Evolutionary conservation across 1,139 yeast species (phyloP).

Genomic region (Geotrichum cucujoidarum): DNA sequence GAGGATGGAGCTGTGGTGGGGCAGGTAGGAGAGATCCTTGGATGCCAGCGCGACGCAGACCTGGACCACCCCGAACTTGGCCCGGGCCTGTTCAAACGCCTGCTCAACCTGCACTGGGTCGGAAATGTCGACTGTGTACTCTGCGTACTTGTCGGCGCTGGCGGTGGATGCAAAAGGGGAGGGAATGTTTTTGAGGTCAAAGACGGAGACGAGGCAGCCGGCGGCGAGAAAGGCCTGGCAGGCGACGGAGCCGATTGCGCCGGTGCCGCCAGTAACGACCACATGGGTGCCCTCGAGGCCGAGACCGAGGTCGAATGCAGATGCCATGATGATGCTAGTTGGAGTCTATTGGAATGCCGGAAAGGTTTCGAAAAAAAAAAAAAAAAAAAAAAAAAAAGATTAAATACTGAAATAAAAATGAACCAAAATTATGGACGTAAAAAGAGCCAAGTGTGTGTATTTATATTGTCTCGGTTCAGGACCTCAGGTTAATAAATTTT

Average conservation of each 20-base stretch:
- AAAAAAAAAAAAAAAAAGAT: not conserved
- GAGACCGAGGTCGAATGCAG: constrained; percentile 14
- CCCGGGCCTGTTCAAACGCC: constrained; percentile 13
- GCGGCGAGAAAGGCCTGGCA: constrained; percentile 12
- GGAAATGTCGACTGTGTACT: constrained; percentile 17
- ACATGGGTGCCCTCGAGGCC: constrained; percentile 17
- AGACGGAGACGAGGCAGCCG: constrained; percentile 14
- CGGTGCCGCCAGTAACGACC: constrained; percentile 18
- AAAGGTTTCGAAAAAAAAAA: not conserved
- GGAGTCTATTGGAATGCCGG: too few species aligned
- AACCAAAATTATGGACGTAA: too few species aligned
- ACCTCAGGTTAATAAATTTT: too few species aligned
- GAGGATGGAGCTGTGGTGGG: constrained; percentile 14
- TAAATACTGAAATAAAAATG: too few species aligned
- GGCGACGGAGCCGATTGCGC: constrained; percentile 17
- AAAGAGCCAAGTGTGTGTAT: too few species aligned
- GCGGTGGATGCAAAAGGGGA: not conserved
- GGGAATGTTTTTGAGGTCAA: constrained; percentile 9
- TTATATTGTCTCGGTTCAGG: too few species aligned
- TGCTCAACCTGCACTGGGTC: constrained; percentile 4
- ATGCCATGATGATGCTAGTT: not conserved
- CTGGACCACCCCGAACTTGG: constrained; percentile 17
- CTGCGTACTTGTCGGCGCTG: not conserved
- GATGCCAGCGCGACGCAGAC: constrained; percentile 20
- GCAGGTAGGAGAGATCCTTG: constrained; percentile 16